Percentiles rank a stretch among this genome's conserved stretches.
Conservation (phyloP, 306 rosid genomes). For the Prunus armeniaca region DNA sequence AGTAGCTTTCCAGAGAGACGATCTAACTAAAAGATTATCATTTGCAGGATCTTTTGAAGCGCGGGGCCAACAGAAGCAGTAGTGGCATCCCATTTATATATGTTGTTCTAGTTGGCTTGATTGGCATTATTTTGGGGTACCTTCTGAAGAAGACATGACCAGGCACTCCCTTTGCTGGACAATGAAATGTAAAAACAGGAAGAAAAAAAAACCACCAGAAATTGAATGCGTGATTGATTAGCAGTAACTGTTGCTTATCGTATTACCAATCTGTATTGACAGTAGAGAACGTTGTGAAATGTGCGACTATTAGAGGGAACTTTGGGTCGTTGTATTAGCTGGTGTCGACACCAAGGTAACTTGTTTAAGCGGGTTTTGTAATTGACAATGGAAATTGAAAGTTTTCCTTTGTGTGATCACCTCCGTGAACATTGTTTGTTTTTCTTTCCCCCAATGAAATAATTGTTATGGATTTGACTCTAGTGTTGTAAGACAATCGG, state of each 20-base stretch:
- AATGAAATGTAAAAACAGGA: slow-evolving; percentile 46
- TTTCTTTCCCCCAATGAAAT: not conserved
- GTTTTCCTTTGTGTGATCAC: not conserved
- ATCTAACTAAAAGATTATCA: slow-evolving; percentile 3
- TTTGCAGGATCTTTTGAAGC: slow-evolving; percentile 67
- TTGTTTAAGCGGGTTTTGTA: slow-evolving; percentile 18
- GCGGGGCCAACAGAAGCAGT: slow-evolving; percentile 29
- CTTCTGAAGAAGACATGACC: slow-evolving; percentile 70
- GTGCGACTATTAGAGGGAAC: slow-evolving; percentile 33
- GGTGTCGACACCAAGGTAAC: slow-evolving; percentile 27
- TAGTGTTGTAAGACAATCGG: not conserved
- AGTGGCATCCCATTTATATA: slow-evolving; percentile 56
- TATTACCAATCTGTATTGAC: slow-evolving; percentile 32
- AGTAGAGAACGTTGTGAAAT: slow-evolving; percentile 24
- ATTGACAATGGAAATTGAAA: not conserved
- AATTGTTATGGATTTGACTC: not conserved
- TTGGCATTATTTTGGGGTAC: slow-evolving; percentile 79
- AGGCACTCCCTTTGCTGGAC: not conserved
- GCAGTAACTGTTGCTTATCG: slow-evolving; percentile 26
- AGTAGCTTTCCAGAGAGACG: not conserved
- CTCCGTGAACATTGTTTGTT: not conserved
- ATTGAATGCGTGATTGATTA: slow-evolving; percentile 35
- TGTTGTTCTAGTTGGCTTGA: slow-evolving; percentile 54
- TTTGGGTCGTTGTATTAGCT: slow-evolving; percentile 28
- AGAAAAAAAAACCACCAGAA: not conserved